These are phyloP conservation scores for Monilinia fructicola DNA, from an alignment of 2,329 filamentous ascomycete genomes.

Conservation along the genomic window DNA sequence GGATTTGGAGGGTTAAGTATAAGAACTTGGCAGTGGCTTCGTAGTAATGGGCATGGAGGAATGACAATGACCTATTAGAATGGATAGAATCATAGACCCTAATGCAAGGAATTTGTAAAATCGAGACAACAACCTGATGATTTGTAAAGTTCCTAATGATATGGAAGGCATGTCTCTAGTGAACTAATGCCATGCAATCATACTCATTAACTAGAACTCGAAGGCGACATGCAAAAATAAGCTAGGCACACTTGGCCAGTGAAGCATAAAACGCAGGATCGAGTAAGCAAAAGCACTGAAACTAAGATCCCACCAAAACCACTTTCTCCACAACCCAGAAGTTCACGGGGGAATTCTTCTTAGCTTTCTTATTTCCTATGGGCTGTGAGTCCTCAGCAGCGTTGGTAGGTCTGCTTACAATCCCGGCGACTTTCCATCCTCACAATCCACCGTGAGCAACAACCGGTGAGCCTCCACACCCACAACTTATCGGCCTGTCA, in stretches of 20 bases:
- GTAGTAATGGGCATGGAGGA: not conserved
- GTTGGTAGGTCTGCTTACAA: no score
- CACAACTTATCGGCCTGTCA: no score
- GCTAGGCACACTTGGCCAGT: not conserved
- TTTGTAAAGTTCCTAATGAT: not conserved
- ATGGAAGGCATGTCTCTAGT: not conserved
- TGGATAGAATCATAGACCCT: slow-evolving; percentile 9
- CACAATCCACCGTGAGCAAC: no score
- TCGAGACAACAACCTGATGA: not conserved
- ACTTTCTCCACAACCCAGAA: not conserved
- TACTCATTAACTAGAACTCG: not conserved
- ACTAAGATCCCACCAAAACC: not conserved
- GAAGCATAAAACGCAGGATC: no score
- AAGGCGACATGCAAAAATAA: no score
- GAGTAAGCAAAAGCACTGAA: not conserved
- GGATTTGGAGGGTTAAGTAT: not conserved
- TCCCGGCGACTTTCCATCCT: no score
- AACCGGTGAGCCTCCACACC: no score
- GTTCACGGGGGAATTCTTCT: no score
- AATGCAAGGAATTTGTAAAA: not conserved
- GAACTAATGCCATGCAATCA: not conserved
- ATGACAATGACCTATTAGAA: not conserved
- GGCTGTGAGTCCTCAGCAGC: no score
- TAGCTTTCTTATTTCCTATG: no score
- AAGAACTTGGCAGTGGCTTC: not conserved